A percentile compares a stretch with the other conserved stretches of the same genome.
phyloP scores from a whole-genome alignment of 768 basidiomycete species.

The Cubamyces sp. region DNA sequence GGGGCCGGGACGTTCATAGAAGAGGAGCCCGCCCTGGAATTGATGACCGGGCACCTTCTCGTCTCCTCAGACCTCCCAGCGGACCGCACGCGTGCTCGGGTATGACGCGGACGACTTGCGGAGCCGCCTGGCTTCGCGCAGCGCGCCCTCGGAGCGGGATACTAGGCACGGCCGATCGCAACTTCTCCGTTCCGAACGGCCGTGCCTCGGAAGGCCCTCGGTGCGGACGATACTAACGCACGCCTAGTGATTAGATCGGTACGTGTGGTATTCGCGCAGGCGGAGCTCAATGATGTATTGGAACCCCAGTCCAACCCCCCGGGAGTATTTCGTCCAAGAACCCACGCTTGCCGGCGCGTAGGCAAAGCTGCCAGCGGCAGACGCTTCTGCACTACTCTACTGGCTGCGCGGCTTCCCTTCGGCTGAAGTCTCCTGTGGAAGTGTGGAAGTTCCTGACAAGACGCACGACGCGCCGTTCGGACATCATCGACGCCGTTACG shows the following conservation, averaged over 20 bases:
- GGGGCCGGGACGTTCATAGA: slow-evolving; percentile 8
- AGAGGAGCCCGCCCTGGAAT: slow-evolving; percentile 7
- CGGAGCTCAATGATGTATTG: slow-evolving; percentile 9
- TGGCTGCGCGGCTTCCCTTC: slow-evolving; percentile 11
- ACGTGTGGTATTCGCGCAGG: not conserved
- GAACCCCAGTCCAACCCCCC: not conserved
- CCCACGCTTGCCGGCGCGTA: not conserved
- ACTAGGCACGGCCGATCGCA: slow-evolving; percentile 18
- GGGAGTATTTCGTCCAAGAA: not conserved
- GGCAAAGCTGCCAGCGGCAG: not conserved
- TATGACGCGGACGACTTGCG: slow-evolving; percentile 19
- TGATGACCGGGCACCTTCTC: slow-evolving; percentile 5
- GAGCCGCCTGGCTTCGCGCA: slow-evolving; percentile 18
- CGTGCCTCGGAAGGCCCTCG: slow-evolving; percentile 19
- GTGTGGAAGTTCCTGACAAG: not conserved
- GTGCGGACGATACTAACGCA: not conserved
- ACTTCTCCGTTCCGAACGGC: slow-evolving; percentile 19
- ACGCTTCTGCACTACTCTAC: not conserved
- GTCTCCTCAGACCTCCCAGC: not conserved
- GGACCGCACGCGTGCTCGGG: not conserved
- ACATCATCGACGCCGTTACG: slow-evolving; percentile 10
- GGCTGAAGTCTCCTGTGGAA: not conserved
- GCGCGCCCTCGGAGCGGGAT: slow-evolving; percentile 22
- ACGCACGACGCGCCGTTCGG: not conserved
- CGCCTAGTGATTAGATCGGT: not conserved